These are phyloP conservation scores for Murraya koenigii DNA, from an alignment of 345 rosid genomes.

Conservation along the genomic window DNA sequence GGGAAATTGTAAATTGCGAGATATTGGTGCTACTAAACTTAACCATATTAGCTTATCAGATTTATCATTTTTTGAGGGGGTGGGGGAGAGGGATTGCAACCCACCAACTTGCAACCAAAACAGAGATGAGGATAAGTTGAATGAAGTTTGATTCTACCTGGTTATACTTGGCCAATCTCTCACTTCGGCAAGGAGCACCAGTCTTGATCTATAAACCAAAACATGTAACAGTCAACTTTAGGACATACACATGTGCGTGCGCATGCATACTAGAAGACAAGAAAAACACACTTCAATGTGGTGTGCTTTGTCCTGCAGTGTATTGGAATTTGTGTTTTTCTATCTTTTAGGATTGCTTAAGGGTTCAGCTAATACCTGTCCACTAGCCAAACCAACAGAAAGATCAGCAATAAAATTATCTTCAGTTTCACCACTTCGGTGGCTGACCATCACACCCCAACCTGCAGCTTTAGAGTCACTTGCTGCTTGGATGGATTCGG, in stretches of 20 bases:
- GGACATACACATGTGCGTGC: background rate
- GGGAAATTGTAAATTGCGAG: background rate
- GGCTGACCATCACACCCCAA: conserved; percentile 99
- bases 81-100: background rate
- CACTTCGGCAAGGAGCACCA: conserved; percentile 98
- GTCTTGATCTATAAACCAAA: conserved; percentile 75
- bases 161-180: conserved; percentile 93
- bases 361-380: conserved; percentile 61
- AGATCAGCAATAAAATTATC: conserved; percentile 97
- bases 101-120: background rate
- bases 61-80: background rate
- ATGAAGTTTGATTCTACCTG: conserved; percentile 50
- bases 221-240: conserved; percentile 11
- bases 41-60: background rate
- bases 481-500: conserved; percentile 93
- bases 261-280: too few relatives aligned
- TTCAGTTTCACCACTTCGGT: conserved; percentile 97
- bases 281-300: too few relatives aligned
- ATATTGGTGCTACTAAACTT: background rate
- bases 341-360: conserved; percentile 1
- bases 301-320: too few relatives aligned
- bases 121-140: background rate
- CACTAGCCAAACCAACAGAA: conserved; percentile 91
- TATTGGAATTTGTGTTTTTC: too few relatives aligned
- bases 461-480: conserved; percentile 98